A percentile compares a stretch with the other conserved stretches of the same genome.
Conservation (phyloP, 1,139 yeast genomes). For the Candida freyschussii region DNA sequence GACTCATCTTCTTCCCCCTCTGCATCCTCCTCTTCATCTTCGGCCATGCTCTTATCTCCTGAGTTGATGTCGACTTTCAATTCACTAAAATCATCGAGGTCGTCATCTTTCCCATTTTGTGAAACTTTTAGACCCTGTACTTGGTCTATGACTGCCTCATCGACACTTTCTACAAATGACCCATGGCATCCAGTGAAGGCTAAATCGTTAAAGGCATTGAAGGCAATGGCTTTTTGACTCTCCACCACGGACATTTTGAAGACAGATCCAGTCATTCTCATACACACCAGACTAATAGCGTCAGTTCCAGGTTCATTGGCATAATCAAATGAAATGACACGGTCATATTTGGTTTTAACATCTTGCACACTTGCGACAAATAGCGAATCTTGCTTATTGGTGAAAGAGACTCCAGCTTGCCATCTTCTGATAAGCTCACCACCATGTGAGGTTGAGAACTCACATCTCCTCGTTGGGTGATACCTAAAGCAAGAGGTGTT, state of each 20-base stretch:
- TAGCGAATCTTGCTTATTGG: constrained; percentile 41
- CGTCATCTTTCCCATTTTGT: constrained; percentile 12
- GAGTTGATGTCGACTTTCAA: constrained; percentile 9
- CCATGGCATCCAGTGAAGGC: constrained; percentile 65
- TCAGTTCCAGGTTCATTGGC: constrained; percentile 47
- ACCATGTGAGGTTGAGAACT: constrained; percentile 73
- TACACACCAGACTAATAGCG: constrained; percentile 54
- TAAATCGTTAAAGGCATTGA: constrained; percentile 70
- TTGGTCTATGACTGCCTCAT: constrained; percentile 24
- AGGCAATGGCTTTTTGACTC: constrained; percentile 56
- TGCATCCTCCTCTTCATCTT: constrained; percentile 27
- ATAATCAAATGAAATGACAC: constrained; percentile 83
- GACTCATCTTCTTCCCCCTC: constrained; percentile 24
- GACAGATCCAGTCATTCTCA: constrained; percentile 85
- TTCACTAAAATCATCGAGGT: constrained; percentile 16
- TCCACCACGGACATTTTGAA: constrained; percentile 75
- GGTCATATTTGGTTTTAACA: constrained; percentile 68
- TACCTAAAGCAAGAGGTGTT: constrained; percentile 66
- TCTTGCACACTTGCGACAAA: constrained; percentile 78
- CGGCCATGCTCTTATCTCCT: constrained; percentile 13
- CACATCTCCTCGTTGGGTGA: constrained; percentile 64
- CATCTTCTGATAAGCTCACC: constrained; percentile 79
- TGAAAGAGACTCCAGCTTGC: constrained; percentile 66
- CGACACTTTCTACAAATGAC: constrained; percentile 28
- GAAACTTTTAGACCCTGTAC: constrained; percentile 14